These are phyloP conservation scores for Aspergillus flavus DNA, from an alignment of 2,329 filamentous ascomycete genomes.

Conservation along the genomic window DNA sequence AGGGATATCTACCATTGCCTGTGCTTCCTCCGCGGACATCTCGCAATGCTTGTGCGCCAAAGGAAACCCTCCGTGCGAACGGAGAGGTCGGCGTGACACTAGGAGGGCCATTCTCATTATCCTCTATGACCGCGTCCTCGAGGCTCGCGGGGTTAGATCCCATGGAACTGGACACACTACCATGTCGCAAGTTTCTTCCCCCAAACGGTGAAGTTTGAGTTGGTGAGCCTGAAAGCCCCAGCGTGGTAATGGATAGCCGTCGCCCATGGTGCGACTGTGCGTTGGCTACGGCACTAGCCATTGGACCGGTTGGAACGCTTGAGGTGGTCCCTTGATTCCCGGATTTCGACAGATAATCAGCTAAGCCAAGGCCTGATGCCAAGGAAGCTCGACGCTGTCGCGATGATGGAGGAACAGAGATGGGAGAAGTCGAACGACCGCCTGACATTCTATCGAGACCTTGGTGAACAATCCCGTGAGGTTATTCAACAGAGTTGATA, in stretches of 20 bases:
- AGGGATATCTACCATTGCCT: constrained; percentile 61
- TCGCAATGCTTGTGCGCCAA: constrained; percentile 77
- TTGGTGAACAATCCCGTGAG: neutral
- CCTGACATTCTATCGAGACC: constrained; percentile 43
- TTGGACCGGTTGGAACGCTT: constrained; percentile 47
- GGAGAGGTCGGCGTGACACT: constrained; percentile 70
- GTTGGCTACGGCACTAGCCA: constrained; percentile 52
- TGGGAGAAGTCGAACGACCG: constrained; percentile 43
- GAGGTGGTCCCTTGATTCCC: constrained; percentile 22
- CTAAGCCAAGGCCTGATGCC: constrained; percentile 42
- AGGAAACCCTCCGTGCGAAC: constrained; percentile 78
- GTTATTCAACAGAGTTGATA: neutral
- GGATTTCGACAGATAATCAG: constrained; percentile 43
- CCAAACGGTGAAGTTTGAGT: constrained; percentile 55
- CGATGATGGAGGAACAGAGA: constrained; percentile 39
- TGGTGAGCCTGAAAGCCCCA: constrained; percentile 75
- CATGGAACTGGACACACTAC: constrained; percentile 68
- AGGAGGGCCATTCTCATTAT: constrained; percentile 63
- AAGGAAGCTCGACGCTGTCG: constrained; percentile 52
- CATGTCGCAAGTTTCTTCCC: constrained; percentile 59
- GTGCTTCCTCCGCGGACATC: constrained; percentile 69
- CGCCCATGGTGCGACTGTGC: constrained; percentile 58
- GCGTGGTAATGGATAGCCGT: constrained; percentile 72
- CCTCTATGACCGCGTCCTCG: constrained; percentile 59
- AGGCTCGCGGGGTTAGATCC: constrained; percentile 45